Percentiles rank a stretch among this genome's conserved stretches.
Evolutionary conservation across 805 yeast species (phyloP).

Genomic region (Nakazawaea holstii): DNA sequence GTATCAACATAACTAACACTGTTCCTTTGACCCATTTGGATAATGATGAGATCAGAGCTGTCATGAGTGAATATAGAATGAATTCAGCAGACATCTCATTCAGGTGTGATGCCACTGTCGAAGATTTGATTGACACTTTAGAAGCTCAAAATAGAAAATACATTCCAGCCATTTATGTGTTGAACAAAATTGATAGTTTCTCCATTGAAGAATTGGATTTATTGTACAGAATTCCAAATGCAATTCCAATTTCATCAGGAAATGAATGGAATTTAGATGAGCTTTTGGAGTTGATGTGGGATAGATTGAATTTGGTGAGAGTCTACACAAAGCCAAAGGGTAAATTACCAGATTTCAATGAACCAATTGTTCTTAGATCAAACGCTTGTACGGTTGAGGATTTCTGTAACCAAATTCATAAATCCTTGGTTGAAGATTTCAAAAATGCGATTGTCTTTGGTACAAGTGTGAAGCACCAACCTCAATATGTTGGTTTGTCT

Average conservation of each 20-base stretch:
- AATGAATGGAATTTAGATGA: slow-evolving; percentile 97
- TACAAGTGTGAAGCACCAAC: slow-evolving; percentile 93
- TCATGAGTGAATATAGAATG: slow-evolving; percentile 90
- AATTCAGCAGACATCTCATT: slow-evolving; percentile 95
- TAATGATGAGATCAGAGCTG: slow-evolving; percentile 91
- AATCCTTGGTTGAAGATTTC: slow-evolving; percentile 88
- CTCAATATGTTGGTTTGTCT: slow-evolving; percentile 86
- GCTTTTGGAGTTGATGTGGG: slow-evolving; percentile 94
- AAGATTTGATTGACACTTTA: slow-evolving; percentile 89
- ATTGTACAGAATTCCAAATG: slow-evolving; percentile 88
- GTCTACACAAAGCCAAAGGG: slow-evolving; percentile 98
- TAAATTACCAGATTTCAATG: slow-evolving; percentile 83
- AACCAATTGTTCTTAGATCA: slow-evolving; percentile 87
- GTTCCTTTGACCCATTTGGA: slow-evolving; percentile 90
- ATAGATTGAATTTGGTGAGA: slow-evolving; percentile 79
- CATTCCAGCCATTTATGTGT: slow-evolving; percentile 91
- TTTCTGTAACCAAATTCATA: slow-evolving; percentile 95
- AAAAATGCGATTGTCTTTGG: slow-evolving; percentile 93
- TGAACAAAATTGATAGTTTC: slow-evolving; percentile 94
- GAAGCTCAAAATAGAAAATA: slow-evolving; percentile 89
- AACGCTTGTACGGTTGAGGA: slow-evolving; percentile 87
- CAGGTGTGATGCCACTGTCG: slow-evolving; percentile 97
- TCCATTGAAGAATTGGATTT: slow-evolving; percentile 90
- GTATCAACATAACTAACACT: slow-evolving; percentile 88
- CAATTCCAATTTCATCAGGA: slow-evolving; percentile 95